Evolutionary conservation across 768 basidiomycete genomes (phyloP).

Genomic region (Naganishia friedmannii): DNA sequence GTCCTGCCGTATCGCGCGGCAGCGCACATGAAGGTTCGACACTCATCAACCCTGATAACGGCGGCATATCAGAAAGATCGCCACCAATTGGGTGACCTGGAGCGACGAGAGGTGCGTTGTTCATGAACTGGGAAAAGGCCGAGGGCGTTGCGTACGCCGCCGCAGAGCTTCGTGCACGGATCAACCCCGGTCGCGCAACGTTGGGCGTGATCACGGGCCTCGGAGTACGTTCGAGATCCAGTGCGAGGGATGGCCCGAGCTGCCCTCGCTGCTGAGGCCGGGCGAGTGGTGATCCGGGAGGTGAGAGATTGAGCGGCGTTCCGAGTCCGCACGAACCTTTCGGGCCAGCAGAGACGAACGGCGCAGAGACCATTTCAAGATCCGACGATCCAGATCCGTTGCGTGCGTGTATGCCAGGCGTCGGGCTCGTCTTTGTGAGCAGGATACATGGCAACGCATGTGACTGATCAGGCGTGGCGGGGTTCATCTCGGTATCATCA

Average conservation of each 20-base stretch:
- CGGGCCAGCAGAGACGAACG: neutral
- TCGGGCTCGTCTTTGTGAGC: constrained; percentile 21
- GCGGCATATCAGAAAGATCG: neutral
- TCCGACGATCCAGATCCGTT: constrained; percentile 23
- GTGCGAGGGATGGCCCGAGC: neutral
- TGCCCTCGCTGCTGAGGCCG: neutral
- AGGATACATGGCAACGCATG: neutral
- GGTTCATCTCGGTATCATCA: constrained; percentile 4
- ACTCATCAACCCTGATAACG: neutral
- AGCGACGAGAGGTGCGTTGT: neutral
- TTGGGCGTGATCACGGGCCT: constrained; percentile 1
- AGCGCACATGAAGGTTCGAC: neutral
- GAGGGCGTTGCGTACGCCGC: constrained; percentile 12
- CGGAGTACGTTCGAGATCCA: constrained; percentile 3
- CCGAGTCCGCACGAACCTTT: neutral
- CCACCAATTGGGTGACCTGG: neutral
- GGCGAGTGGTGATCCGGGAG: neutral
- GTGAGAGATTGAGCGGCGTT: constrained; percentile 18
- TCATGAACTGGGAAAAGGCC: constrained; percentile 23
- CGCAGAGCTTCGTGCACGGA: constrained; percentile 14
- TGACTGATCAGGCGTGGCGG: constrained; percentile 13
- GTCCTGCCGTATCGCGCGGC: neutral
- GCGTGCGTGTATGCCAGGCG: constrained; percentile 7
- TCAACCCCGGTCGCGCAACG: constrained; percentile 2
- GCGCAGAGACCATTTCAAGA: constrained; percentile 4